Percentiles rank a stretch among this genome's conserved stretches.
phyloP scores from a whole-genome alignment of 148 eudicot genomes.

The Fagopyrum homotropicum region DNA sequence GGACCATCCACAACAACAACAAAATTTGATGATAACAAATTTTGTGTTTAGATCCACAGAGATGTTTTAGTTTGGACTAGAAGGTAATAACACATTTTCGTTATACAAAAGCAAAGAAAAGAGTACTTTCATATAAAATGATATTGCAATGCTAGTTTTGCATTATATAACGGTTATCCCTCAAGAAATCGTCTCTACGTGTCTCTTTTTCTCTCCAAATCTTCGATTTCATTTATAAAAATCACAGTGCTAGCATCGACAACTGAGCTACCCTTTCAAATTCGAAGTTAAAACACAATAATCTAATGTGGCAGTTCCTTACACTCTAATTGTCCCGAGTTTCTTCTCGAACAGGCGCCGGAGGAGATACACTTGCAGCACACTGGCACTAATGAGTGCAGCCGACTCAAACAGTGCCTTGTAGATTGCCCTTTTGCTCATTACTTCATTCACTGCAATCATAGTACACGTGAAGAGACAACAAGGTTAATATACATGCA shows the following conservation, averaged over 20 bases:
- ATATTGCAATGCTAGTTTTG: neutral
- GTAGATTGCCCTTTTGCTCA: slow-evolving; percentile 75
- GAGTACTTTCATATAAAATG: neutral
- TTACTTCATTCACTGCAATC: slow-evolving; percentile 72
- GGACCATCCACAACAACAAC: too few relatives aligned
- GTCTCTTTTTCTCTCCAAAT: neutral
- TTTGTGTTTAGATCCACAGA: too few relatives aligned
- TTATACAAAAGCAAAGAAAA: neutral
- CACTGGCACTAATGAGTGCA: slow-evolving; percentile 62
- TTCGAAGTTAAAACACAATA: neutral
- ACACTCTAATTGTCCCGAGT: slow-evolving; percentile 21
- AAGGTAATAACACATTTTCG: too few relatives aligned
- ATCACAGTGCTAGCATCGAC: neutral
- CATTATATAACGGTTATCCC: neutral
- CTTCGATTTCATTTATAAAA: neutral
- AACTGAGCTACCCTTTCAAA: neutral
- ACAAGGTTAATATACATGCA: neutral
- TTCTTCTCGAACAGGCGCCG: slow-evolving; percentile 71
- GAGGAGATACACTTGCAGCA: slow-evolving; percentile 74
- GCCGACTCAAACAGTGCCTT: slow-evolving; percentile 75
- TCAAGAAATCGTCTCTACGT: neutral
- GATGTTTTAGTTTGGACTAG: too few relatives aligned
- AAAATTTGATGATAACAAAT: too few relatives aligned
- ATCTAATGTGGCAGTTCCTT: neutral
- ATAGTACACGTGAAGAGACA: neutral